Evolutionary conservation across 2,329 filamentous ascomycete species (phyloP).

Genomic region (Aureobasidium sp.): DNA sequence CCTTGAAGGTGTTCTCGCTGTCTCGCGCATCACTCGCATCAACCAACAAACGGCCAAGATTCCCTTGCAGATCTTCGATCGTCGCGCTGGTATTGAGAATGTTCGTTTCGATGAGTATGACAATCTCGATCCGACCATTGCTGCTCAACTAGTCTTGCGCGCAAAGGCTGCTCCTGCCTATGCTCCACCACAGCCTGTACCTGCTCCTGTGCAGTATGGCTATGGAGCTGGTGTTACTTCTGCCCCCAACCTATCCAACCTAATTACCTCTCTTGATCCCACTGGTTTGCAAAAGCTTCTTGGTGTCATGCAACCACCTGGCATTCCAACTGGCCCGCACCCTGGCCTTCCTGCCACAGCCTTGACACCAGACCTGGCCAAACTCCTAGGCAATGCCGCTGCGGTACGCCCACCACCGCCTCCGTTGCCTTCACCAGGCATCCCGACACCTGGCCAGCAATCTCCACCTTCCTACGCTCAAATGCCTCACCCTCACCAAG

Average conservation of each 20-base stretch:
- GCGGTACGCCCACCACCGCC: slow-evolving; percentile 13
- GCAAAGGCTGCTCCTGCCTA: slow-evolving; percentile 47
- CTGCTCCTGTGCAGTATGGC: slow-evolving; percentile 28
- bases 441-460: not conserved
- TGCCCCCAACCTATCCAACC: slow-evolving; percentile 48
- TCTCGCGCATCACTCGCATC: slow-evolving; percentile 62
- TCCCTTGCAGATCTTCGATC: slow-evolving; percentile 76
- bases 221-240: slow-evolving; percentile 20
- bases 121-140: slow-evolving; percentile 68
- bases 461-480: slow-evolving; percentile 13
- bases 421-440: not conserved
- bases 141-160: slow-evolving; percentile 70
- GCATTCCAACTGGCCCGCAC: slow-evolving; percentile 27
- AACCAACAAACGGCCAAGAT: slow-evolving; percentile 67
- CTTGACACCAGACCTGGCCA: slow-evolving; percentile 30
- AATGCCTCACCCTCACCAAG: slow-evolving; percentile 24
- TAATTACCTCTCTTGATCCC: slow-evolving; percentile 62
- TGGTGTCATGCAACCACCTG: slow-evolving; percentile 44
- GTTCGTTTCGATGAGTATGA: slow-evolving; percentile 83
- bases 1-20: slow-evolving; percentile 77
- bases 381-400: slow-evolving; percentile 26
- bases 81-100: slow-evolving; percentile 62
- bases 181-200: slow-evolving; percentile 26
- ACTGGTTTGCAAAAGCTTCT: slow-evolving; percentile 63
- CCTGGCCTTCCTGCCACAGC: slow-evolving; percentile 18